Evolutionary conservation across 2,329 filamentous ascomycete species (phyloP), one percentile per base, ranked within the genome.

Genomic region (Penicillium sp.): DNA sequence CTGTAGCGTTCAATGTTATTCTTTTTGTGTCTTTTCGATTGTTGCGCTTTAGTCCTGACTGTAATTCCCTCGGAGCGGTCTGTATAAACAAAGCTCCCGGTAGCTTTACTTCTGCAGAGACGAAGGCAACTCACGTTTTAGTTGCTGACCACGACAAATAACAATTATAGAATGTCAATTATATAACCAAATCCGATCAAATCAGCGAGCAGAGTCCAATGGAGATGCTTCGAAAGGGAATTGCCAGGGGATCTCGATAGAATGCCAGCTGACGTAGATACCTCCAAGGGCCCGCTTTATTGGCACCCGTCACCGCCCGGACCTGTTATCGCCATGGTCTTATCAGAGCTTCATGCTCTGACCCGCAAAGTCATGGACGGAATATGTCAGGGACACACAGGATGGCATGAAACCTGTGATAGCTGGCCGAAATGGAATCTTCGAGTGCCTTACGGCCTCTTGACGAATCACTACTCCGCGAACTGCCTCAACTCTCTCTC

Each of bases 401-500:
- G 31, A 49, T 53, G 31, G 31, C 32, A 37, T 46, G 54, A 45
- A 40, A 52, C 47, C 34, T 49, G 27, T 44, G 55, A 31, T 46
- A 41, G 35, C 48, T 34, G 37, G 46, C 29, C 39, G 46, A 46
- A 29, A 50, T 49, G 37, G 41, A 56, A 15, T 52, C 40, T 21
- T 16, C 40, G 50, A 56, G 44, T 23, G 57, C 64, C 50, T 59
- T 69, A 60, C 65, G 70, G 41, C 61, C 66, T 42, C 71, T 74
- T 54, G 75, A 78, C 59, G 76, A 79, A 60, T 70, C 72, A 45
- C 60, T 72, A 48, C 68, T 72, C 37, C 73, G 73, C 45, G 76
- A 77, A 59, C 67, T 75, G 29, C 73, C 75, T 50, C 71, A 75
- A 51, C 69, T 73, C 12, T 72, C 72, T 57, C 66, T 79, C 48